These are phyloP conservation scores for Hippophae tibetana DNA, from an alignment of 306 rosid genomes.

Conservation along the genomic window DNA sequence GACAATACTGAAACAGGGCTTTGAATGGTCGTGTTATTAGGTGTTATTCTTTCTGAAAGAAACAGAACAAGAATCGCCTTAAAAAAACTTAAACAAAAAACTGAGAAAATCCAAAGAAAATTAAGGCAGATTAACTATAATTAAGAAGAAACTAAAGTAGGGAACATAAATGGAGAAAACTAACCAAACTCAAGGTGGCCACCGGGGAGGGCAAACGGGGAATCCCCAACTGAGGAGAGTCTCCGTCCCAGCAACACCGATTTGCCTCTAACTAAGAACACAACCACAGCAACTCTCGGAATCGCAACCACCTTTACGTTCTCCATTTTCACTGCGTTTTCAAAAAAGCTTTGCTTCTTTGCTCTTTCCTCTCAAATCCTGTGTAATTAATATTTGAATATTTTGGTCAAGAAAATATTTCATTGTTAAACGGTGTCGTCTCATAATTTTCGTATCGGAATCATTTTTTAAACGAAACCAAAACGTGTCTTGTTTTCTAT, in stretches of 20 bases:
- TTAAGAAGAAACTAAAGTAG: neutral
- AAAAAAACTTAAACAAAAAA: no score
- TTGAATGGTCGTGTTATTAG: no score
- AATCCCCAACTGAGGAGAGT: constrained; percentile 26
- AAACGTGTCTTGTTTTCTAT: no score
- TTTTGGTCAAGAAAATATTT: neutral
- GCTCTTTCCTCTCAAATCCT: no score
- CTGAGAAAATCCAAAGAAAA: neutral
- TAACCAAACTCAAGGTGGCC: constrained; percentile 38
- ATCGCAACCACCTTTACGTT: constrained; percentile 8
- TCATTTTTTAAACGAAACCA: no score
- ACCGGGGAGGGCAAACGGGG: constrained; percentile 35
- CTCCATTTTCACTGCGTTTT: constrained; percentile 17
- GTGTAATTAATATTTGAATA: neutral
- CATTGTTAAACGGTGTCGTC: neutral
- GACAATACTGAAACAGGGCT: no score
- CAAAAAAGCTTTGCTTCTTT: no score
- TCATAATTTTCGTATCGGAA: no score
- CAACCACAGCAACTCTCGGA: constrained; percentile 51
- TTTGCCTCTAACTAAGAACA: constrained; percentile 30
- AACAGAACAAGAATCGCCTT: no score
- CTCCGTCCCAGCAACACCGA: constrained; percentile 20
- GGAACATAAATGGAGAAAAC: neutral
- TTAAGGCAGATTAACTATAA: neutral
- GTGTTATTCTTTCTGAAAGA: no score